These are phyloP conservation scores for Bremia lactucae DNA, from an alignment of 352 stramenopile genomes.

Conservation along the genomic window DNA sequence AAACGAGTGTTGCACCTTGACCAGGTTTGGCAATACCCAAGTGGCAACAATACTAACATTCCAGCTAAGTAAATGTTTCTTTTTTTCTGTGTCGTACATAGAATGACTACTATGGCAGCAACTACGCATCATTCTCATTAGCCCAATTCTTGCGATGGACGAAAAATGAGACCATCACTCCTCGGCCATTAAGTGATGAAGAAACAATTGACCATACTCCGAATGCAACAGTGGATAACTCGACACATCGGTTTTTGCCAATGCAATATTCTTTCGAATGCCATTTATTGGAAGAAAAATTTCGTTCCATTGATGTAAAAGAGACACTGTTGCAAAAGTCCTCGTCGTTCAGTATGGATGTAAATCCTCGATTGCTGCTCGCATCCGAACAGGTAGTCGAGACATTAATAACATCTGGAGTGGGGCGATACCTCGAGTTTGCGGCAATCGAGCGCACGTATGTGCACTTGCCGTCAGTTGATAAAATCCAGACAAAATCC, in stretches of 20 bases:
- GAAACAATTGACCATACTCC: slow-evolving; percentile 6
- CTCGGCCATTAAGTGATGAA: slow-evolving; percentile 26
- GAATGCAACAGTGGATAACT: not conserved
- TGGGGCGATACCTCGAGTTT: slow-evolving; percentile 84
- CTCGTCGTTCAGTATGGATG: slow-evolving; percentile 56
- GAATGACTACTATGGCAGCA: slow-evolving; percentile 80
- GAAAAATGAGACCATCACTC: slow-evolving; percentile 30
- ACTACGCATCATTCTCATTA: slow-evolving; percentile 63
- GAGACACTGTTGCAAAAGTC: slow-evolving; percentile 35
- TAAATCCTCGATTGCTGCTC: slow-evolving; percentile 75
- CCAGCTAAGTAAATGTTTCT: not conserved
- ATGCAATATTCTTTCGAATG: slow-evolving; percentile 42
- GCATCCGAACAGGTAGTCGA: slow-evolving; percentile 73
- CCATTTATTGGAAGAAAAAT: slow-evolving; percentile 28
- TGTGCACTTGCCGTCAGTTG: slow-evolving; percentile 31
- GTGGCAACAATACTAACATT: not conserved
- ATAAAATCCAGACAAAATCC: not conserved
- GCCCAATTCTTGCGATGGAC: slow-evolving; percentile 48
- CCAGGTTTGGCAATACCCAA: slow-evolving; percentile 26
- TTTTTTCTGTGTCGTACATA: slow-evolving; percentile 9
- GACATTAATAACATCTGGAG: slow-evolving; percentile 72
- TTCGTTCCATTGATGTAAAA: slow-evolving; percentile 27
- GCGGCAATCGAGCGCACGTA: slow-evolving; percentile 77
- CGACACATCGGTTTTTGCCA: slow-evolving; percentile 17
- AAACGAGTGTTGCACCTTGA: slow-evolving; percentile 75